phyloP scores from a whole-genome alignment of 2,329 filamentous ascomycete species.

The Curvularia verruculosa region DNA sequence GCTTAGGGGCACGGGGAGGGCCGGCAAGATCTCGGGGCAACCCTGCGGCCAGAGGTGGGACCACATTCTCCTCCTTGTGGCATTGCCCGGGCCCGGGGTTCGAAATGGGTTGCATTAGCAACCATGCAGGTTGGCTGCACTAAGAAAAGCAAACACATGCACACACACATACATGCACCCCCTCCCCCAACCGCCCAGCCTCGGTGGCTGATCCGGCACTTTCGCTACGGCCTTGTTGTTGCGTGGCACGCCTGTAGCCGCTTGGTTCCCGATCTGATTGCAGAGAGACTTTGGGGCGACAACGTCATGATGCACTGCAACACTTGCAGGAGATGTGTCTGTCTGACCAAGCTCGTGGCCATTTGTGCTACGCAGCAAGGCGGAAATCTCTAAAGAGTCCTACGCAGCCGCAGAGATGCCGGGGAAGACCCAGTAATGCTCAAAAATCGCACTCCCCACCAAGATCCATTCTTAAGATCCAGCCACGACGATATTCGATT shows the following conservation, averaged over 20 bases:
- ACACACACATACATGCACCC: too few species aligned
- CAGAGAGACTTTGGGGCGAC: not conserved
- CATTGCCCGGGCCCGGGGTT: conserved; percentile 13
- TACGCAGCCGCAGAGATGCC: not conserved
- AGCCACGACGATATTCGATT: not conserved
- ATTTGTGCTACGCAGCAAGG: not conserved
- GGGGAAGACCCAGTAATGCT: not conserved
- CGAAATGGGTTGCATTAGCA: conserved; percentile 17
- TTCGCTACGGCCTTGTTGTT: conserved; percentile 10
- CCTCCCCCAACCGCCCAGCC: conserved; percentile 3
- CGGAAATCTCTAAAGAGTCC: not conserved
- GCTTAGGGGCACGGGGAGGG: conserved; percentile 11
- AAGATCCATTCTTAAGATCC: not conserved
- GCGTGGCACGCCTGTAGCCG: not conserved
- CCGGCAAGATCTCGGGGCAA: conserved; percentile 15
- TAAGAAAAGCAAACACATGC: conserved; percentile 11
- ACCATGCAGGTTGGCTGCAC: conserved; percentile 9
- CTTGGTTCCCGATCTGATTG: conserved; percentile 7
- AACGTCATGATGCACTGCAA: conserved; percentile 2
- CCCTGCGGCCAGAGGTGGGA: conserved; percentile 15
- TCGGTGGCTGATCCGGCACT: conserved; percentile 13
- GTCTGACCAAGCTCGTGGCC: not conserved
- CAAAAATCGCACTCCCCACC: not conserved
- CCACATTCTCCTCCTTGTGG: conserved; percentile 11
- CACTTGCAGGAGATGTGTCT: not conserved